Conservation (phyloP, 2,329 filamentous ascomycete species). For the Emergomyces pasteurianus region DNA sequence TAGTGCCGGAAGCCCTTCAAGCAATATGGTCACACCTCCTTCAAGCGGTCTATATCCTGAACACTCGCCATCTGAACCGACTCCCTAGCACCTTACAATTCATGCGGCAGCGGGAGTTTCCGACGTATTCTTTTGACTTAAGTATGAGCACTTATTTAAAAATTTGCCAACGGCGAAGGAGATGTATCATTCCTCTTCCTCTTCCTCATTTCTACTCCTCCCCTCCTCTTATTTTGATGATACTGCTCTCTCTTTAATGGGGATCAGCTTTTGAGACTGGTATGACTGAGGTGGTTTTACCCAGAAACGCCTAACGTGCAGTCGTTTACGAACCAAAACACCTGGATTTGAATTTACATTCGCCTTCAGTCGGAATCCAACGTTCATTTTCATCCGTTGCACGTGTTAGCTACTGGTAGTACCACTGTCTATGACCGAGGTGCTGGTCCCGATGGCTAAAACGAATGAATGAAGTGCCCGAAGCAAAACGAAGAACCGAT, state of each 20-base stretch:
- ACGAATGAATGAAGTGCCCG: background rate
- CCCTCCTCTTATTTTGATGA: no score
- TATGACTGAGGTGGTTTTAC: background rate
- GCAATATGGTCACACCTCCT: constrained; percentile 4
- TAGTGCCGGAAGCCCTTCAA: constrained; percentile 19
- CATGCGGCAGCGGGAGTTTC: background rate
- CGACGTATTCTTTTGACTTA: background rate
- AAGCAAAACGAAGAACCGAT: background rate
- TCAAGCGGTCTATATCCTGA: constrained; percentile 4
- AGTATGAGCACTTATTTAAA: no score
- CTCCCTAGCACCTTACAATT: background rate
- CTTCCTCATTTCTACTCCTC: background rate
- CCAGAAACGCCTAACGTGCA: background rate
- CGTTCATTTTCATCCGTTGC: background rate
- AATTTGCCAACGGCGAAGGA: background rate
- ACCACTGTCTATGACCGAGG: background rate
- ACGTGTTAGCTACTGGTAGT: background rate
- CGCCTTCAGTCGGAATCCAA: background rate
- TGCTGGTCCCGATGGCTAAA: background rate
- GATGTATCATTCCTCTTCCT: background rate
- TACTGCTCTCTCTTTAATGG: background rate
- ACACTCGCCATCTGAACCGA: background rate
- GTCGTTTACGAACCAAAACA: background rate
- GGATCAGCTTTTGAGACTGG: background rate
- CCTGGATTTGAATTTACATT: background rate